Conservation (phyloP, 371 early-diverging fungal genomes). For the Mucor velutinosus region DNA sequence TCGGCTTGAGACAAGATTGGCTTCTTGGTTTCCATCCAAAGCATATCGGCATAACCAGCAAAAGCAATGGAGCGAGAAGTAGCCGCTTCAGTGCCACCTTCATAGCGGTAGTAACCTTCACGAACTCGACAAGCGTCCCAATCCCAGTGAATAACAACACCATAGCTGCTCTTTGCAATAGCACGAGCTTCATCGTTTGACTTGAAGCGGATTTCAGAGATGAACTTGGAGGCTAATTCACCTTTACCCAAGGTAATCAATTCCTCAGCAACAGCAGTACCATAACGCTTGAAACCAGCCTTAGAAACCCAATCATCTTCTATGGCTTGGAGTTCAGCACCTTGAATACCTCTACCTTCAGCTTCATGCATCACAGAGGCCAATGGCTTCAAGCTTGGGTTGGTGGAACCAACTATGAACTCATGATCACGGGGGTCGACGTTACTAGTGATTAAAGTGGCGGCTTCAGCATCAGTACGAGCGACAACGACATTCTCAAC, state of each 20-base stretch:
- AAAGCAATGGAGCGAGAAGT: constrained; percentile 89
- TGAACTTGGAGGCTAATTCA: constrained; percentile 55
- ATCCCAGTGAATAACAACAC: constrained; percentile 87
- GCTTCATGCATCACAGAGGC: constrained; percentile 83
- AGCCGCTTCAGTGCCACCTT: constrained; percentile 92
- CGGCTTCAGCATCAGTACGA: constrained; percentile 98
- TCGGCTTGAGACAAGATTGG: constrained; percentile 92
- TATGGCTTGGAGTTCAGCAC: constrained; percentile 78
- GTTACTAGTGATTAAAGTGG: constrained; percentile 93
- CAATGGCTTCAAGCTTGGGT: constrained; percentile 73
- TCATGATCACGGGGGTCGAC: constrained; percentile 97
- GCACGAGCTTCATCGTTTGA: constrained; percentile 84
- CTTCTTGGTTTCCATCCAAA: constrained; percentile 98
- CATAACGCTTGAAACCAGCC: constrained; percentile 86
- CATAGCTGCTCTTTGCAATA: constrained; percentile 72
- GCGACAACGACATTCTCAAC: constrained; percentile 94
- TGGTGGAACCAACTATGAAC: constrained; percentile 93
- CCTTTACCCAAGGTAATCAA: constrained; percentile 60
- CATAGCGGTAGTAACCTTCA: constrained; percentile 96
- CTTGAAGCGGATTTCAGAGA: constrained; percentile 59
- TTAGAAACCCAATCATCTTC: constrained; percentile 89
- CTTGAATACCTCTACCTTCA: constrained; percentile 71
- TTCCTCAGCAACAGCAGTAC: constrained; percentile 81
- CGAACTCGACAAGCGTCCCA: constrained; percentile 93
- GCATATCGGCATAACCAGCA: constrained; percentile 91